Conservation (phyloP, 169 alveolate species). For the Plasmodium knowlesi region DNA sequence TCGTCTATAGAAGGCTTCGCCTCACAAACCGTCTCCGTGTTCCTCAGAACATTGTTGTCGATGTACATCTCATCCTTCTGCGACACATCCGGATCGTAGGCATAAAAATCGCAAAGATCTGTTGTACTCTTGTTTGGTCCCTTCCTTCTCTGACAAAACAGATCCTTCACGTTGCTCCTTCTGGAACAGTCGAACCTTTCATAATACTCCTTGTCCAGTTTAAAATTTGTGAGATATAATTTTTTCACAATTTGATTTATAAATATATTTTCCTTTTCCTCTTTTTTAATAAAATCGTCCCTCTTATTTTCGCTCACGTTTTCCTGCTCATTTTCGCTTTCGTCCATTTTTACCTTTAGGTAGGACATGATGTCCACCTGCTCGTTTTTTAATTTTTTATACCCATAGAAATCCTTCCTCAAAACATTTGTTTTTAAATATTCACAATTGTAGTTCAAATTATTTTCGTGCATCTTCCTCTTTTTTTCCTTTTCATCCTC, state of each 20-base stretch:
- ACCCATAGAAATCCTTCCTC: constrained; percentile 40
- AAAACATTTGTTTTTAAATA: constrained; percentile 27
- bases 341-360: constrained; percentile 67
- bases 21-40: too few relatives aligned
- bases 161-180: constrained; percentile 1
- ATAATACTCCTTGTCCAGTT: constrained; percentile 48
- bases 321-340: constrained; percentile 35
- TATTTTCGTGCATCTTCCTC: background rate
- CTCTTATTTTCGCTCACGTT: constrained; percentile 41
- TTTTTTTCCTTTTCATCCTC: background rate
- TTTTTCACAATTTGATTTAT: constrained; percentile 63
- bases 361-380: constrained; percentile 55
- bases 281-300: constrained; percentile 27
- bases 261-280: constrained; percentile 54
- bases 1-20: background rate
- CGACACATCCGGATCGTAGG: background rate
- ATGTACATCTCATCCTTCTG: too few relatives aligned
- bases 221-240: constrained; percentile 69
- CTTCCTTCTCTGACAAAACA: background rate
- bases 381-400: constrained; percentile 50
- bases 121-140: background rate
- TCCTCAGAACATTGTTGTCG: too few relatives aligned
- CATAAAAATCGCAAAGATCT: background rate
- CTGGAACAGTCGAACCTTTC: constrained; percentile 28
- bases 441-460: constrained; percentile 1